Percentiles rank a stretch among this genome's conserved stretches.
Conservation (phyloP, 208 protist genomes). For the Entamoeba dispar region DNA sequence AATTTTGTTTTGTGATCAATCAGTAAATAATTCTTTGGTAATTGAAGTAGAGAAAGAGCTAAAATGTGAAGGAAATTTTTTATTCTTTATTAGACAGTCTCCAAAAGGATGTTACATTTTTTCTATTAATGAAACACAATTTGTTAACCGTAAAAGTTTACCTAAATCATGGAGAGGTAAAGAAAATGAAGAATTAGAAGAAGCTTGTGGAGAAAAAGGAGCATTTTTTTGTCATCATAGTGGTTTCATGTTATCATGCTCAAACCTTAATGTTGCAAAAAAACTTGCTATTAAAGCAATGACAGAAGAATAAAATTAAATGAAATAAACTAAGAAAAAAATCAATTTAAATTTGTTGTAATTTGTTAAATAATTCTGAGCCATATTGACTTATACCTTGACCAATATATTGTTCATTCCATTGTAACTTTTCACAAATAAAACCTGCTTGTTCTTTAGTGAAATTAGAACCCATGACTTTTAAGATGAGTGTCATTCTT, state of each 20-base stretch:
- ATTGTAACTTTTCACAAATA: background rate
- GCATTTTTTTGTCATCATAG: background rate
- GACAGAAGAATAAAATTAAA: too few relatives aligned
- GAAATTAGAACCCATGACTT: background rate
- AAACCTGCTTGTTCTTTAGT: background rate
- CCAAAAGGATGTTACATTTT: background rate
- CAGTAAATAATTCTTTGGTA: background rate
- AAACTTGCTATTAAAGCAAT: too few relatives aligned
- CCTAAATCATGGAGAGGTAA: background rate
- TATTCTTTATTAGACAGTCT: background rate
- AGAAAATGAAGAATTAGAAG: background rate
- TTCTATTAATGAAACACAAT: background rate
- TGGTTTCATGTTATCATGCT: background rate
- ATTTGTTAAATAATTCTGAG: background rate
- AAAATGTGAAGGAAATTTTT: background rate
- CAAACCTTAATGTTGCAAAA: background rate
- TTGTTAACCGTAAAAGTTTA: background rate
- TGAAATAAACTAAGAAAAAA: too few relatives aligned
- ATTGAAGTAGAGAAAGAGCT: background rate
- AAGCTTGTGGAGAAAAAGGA: background rate
- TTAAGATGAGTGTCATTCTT: background rate
- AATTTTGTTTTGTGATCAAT: background rate
- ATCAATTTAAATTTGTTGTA: too few relatives aligned
- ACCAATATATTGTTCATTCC: background rate
- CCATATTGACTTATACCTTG: background rate